Evolutionary conservation across 768 basidiomycete species (phyloP), one percentile per base, ranked within the genome.

Genomic region (Pleurotus giganteus): DNA sequence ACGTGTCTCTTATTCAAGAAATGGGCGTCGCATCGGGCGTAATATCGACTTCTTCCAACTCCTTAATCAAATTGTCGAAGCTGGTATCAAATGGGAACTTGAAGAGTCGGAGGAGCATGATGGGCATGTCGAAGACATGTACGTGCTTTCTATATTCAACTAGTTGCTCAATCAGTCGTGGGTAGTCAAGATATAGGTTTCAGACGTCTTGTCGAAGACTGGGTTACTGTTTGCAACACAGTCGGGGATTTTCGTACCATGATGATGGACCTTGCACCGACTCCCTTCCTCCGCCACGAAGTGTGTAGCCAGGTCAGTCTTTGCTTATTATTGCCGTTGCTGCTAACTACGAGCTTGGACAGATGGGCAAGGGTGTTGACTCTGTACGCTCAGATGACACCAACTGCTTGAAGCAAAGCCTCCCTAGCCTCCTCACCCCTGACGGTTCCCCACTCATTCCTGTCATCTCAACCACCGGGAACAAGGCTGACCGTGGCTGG

Each of bases 401-500:
- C 2, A 47, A 19, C 2, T 17, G 32, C 1, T 29, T 56, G 19
- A 56, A 56, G 31, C 13, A n/a, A 26, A 42, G 29, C 8, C n/a
- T 39, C 1, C 5, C 41, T 7, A 12, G 13, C 28, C 50, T 49
- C 17, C 24, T 56, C 24, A 12, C 24, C 7, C 9, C 42, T 0
- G 42, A 56, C 26, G 31, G 29, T 9, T 32, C 61, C 57, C 4
- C 53, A 37, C 12, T 43, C 21, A 55, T 60, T 60, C 52, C 59
- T 52, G 15, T 56, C 23, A 52, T 58, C 55, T 1, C 57, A 55
- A 32, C 58, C 39, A 45, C 60, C 58, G 19, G 57, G 44, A 3
- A 26, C 6, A 5, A 58, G 36, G 12, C 41, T 2, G 54, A 58
- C 23, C 61, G 52, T 1, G 60, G 66, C 0, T 54, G 59, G 8